These are phyloP conservation scores for Azolla pinnata DNA, from an alignment of 75 land plant species.

Conservation along the genomic window DNA sequence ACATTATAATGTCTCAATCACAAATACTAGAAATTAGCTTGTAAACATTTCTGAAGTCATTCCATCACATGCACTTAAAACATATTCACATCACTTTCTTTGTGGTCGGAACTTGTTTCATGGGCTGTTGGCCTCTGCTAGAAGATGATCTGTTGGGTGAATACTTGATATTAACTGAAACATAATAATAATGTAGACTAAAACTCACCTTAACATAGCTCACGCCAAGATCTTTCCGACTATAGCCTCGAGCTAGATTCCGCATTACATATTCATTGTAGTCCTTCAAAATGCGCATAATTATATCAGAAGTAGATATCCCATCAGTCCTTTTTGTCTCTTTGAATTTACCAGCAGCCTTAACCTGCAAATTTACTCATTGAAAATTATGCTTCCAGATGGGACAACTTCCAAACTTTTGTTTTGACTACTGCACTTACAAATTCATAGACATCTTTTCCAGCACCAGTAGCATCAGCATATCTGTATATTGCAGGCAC, in stretches of 20 bases:
- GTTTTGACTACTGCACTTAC: too few relatives aligned
- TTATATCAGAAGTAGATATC: constrained; percentile 75
- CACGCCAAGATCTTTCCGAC: constrained; percentile 70
- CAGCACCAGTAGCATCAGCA: constrained; percentile 84
- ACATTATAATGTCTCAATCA: too few relatives aligned
- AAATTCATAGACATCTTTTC: constrained; percentile 89
- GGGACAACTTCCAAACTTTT: too few relatives aligned
- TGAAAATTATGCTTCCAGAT: constrained; percentile 2
- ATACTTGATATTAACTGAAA: neutral
- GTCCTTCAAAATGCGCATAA: constrained; percentile 81
- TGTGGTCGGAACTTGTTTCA: too few relatives aligned
- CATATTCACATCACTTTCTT: too few relatives aligned
- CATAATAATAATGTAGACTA: neutral
- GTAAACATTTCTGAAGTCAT: too few relatives aligned
- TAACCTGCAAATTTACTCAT: constrained; percentile 31
- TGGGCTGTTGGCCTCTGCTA: too few relatives aligned
- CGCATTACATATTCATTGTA: constrained; percentile 89
- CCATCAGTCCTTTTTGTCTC: constrained; percentile 83
- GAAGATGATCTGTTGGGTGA: too few relatives aligned
- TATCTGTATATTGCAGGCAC: constrained; percentile 37
- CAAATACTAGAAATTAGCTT: too few relatives aligned
- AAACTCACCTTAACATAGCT: constrained; percentile 72
- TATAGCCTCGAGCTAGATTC: constrained; percentile 72
- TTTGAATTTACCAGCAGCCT: constrained; percentile 59
- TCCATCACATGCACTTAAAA: too few relatives aligned